Evolutionary conservation across 352 stramenopile genomes (phyloP), one percentile per base, ranked within the genome.

Genomic region (Achlya hypogyna): DNA sequence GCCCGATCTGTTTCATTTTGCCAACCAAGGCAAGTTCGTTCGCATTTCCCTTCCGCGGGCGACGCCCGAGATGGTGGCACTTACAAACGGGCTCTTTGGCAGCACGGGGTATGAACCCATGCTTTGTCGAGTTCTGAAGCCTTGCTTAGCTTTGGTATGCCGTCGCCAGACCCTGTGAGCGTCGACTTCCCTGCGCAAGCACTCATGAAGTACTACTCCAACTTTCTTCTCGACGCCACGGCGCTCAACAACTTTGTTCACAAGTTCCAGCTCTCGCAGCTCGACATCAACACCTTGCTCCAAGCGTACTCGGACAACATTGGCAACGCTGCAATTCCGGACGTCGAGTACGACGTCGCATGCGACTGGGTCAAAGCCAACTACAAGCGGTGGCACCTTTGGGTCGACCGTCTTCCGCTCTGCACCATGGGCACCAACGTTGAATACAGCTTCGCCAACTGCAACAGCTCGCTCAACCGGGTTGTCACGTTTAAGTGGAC

Each of bases 331-430:
- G 25, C 49, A 10, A 10, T 56, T 12, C 12, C 38, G 0, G 27
- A 67, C 20, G n/a, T 76, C 0, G 2, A 31, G 0, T 64, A 35
- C 35, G 42, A 28, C 10, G 29, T 42, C 4, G 73, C 78, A 1
- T 88, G 78, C 60, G 71, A 72, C 16, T 88, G 77, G 77, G 62
- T 86, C 22, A 79, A 78, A 45, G 34, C 51, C 0, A 87, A 88
- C 52, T 88, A 88, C 52, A 71, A 74, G 25, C 42, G 58, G 0
- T 88, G 78, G 78, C 72, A 65, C n/a, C 53, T 75, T 0, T 88
- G 79, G 80, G 16, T 82, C 2, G 72, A 84, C 2, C 77, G 71
- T 8, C 2, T 82, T 4, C 74, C 77, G 9, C 22, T 72, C 10
- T 83, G 78, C 51, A 73, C 66, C 2, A 70, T 82, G 12, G 38